A percentile compares a stretch with the other conserved stretches of the same genome.
Evolutionary conservation across 208 protist genomes (phyloP).

Genomic region (Acanthamoeba royreba): DNA sequence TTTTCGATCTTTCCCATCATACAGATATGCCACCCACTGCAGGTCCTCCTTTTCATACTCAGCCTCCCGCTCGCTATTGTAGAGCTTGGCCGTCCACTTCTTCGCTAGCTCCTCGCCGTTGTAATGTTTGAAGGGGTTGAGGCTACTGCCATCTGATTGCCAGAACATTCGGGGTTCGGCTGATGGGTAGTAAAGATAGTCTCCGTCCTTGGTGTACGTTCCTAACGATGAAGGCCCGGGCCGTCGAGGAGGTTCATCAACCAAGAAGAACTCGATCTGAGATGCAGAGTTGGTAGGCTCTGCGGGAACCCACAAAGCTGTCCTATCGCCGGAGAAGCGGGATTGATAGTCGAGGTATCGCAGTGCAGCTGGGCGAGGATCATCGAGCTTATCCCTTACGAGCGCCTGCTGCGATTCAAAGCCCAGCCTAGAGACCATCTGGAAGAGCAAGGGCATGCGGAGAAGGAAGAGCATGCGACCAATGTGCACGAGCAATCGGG

Average conservation of each 20-base stretch:
- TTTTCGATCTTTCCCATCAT: not conserved
- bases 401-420: not conserved
- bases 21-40: not conserved
- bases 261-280: not conserved
- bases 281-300: not conserved
- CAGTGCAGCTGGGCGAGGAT: not conserved
- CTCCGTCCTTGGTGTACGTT: not conserved
- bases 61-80: not conserved
- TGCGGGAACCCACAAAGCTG: not conserved
- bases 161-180: not conserved
- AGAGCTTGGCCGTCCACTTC: not conserved
- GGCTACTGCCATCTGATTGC: not conserved
- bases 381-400: not conserved
- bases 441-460: not conserved
- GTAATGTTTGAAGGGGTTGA: not conserved
- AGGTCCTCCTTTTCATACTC: not conserved
- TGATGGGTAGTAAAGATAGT: not conserved
- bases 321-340: not conserved
- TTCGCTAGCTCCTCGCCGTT: not conserved
- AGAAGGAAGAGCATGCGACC: not conserved
- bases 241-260: not conserved
- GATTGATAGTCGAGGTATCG: not conserved
- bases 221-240: not conserved
- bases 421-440: not conserved
- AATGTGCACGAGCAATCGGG: not conserved